Evolutionary conservation across 495 filamentous ascomycete species (phyloP).

Genomic region (Pseudevernia furfuracea): DNA sequence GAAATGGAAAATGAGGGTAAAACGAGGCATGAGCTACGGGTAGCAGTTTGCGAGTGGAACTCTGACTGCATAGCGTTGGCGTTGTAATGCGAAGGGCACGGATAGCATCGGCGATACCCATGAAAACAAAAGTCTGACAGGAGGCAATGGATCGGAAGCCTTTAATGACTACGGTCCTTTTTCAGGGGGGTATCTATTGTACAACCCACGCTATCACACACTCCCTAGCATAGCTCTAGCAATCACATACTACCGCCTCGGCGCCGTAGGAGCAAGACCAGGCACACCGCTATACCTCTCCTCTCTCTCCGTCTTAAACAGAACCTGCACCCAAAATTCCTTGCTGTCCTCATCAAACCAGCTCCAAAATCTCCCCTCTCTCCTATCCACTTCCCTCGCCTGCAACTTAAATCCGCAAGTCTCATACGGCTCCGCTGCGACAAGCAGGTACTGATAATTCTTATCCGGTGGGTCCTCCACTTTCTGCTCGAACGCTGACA

Average conservation of each 20-base stretch:
- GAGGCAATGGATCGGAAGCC: not conserved
- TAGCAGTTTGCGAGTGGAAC: not conserved
- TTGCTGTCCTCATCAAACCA: conserved; percentile 96
- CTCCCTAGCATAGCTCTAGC: not conserved
- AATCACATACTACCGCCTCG: conserved; percentile 22
- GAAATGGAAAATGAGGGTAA: not conserved
- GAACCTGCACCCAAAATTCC: conserved; percentile 97
- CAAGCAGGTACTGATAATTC: conserved; percentile 85
- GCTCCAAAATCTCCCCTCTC: conserved; percentile 78
- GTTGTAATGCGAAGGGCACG: not conserved
- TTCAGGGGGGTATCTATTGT: not conserved
- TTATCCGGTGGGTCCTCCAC: conserved; percentile 93
- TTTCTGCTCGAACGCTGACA: conserved; percentile 96
- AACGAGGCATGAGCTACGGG: conserved; percentile 32
- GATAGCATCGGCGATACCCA: not conserved
- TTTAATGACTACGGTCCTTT: not conserved
- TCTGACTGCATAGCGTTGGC: conserved; percentile 12
- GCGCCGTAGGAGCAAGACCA: conserved; percentile 58
- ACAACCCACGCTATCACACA: not conserved
- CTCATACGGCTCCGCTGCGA: conserved; percentile 97
- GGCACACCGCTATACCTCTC: conserved; percentile 92
- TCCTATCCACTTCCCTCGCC: conserved; percentile 84
- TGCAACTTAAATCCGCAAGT: conserved; percentile 95
- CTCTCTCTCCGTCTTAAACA: conserved; percentile 98
- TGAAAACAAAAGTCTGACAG: not conserved